Evolutionary conservation across 2,329 filamentous ascomycete genomes (phyloP), one percentile per base, ranked within the genome.

Genomic region (Pyrenophora seminiperda): DNA sequence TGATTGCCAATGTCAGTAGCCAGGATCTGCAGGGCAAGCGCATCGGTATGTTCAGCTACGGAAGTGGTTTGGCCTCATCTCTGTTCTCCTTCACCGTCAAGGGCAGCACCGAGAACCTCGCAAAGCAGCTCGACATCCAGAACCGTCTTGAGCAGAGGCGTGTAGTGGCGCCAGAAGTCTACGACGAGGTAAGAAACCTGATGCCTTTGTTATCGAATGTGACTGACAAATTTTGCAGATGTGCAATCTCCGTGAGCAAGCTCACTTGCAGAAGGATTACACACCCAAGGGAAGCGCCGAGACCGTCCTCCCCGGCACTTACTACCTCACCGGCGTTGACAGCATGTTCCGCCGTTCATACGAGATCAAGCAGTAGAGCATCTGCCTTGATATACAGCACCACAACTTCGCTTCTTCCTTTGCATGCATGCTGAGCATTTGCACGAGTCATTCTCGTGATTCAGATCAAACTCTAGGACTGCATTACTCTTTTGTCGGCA

Each of bases 41-140:
- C 47, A 68, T 81, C 52, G 77, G 72, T 43, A 73, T 81, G 56
- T 81, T 81, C 75, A 79, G 76, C 59, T 81, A 80, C 66, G 79
- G 79, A 59, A 78, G 74, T 53, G 80, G 79, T 57, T 75, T 81
- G 20, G 78, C 79, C 31, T 75, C 75, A 22, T 79, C 77, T 41
- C 66, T 81, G 68, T 80, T 81, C 69, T 77, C 76, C 31, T 70
- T 81, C 58, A 75, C 73, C 61, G 71, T 81, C 58, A 73, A 67
- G 49, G 78, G 77, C 52, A 76, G 70, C 70, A 73, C 72, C 49
- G 72, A 75, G 58, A 75, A 79, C 62, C 72, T 81, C 24, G 66
- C 68, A 39, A 71, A 77, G 66, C 75, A 79, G 67, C 61, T 80
- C 18, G 75, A 80, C 56, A 69, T 81, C 40, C 74, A 78, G 40